Base-by-base conservation (phyloP, 2,329 filamentous ascomycete species). In the Aspergillus sp. region DNA sequence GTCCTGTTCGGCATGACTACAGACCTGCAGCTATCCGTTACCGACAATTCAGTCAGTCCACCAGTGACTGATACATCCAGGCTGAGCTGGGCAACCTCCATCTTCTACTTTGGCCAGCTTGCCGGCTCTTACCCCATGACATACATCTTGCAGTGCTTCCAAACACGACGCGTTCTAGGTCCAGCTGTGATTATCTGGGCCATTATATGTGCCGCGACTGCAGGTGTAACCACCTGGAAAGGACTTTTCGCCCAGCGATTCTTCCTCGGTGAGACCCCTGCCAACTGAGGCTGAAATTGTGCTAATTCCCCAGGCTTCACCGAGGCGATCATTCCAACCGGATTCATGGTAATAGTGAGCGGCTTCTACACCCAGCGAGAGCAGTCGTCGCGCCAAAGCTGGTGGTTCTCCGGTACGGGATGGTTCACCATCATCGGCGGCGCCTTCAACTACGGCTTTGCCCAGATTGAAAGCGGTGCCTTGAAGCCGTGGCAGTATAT, bases 101-200 rank as follows among this genome's bases (percentile, higher is more conserved):
- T 91, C 66, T 91, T 92, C 77, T 92, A 91, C 76, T 91, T 92
- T 64, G 89, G 89, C 39, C 90, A 90, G 87, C 80, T 93, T 2
- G 85, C 83, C 0, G 89, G 89, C 0, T 76, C 90, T 3, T 91
- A 90, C 61, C 89, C 89, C 2, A 86, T 91, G 83, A 87, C 87
- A 0, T 90, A 88, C 59, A 77, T 84, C 0, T 77, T 90, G 1
- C 89, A 92, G 71, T 83, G 84, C 19, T 89, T 90, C 76, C 79
- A 85, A 58, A 79, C 85, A 2, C 83, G 86, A n/a, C 80, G 81
- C 47, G 83, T 89, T 1, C 80, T 92, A 3, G 87, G 88, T 3
- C 71, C 71, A 2, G 62, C 71, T 1, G 71, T 74, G 15, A 74
- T 90, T 50, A 53, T 88, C 6, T 91, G 89, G 90, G 81, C 86